Evolutionary conservation across 331 rosid species (phyloP).

Genomic region (Malus hybrid): DNA sequence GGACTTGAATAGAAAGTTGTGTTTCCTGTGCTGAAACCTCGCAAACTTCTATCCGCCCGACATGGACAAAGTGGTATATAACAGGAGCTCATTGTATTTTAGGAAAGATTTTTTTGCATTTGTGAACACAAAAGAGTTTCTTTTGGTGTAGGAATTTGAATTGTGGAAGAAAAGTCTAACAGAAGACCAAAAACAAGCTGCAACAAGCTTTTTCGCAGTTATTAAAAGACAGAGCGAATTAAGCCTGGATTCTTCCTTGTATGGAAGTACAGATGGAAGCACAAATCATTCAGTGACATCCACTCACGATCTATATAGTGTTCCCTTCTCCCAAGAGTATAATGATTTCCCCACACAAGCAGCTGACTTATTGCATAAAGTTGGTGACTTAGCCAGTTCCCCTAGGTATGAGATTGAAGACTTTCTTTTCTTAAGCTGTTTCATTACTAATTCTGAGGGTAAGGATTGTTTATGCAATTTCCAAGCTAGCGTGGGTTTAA

Average conservation of each 20-base stretch:
- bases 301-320: slow-evolving; percentile 42
- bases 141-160: slow-evolving; percentile 65
- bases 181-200: slow-evolving; percentile 50
- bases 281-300: slow-evolving; percentile 17
- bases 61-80: slow-evolving; percentile 79
- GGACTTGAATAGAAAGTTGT: slow-evolving; percentile 85
- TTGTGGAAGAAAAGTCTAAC: slow-evolving; percentile 64
- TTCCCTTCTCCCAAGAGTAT: slow-evolving; percentile 82
- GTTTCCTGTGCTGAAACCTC: slow-evolving; percentile 73
- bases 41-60: slow-evolving; percentile 97
- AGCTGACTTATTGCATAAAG: slow-evolving; percentile 74
- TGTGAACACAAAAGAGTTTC: slow-evolving; percentile 17
- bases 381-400: slow-evolving; percentile 57
- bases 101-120: slow-evolving; percentile 4
- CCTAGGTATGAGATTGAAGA: slow-evolving; percentile 39
- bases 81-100: slow-evolving; percentile 1
- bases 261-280: slow-evolving; percentile 8
- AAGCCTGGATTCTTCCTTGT: slow-evolving; percentile 36
- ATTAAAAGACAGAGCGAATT: slow-evolving; percentile 66
- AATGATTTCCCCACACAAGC: slow-evolving; percentile 56
- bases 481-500: not conserved
- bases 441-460: not conserved
- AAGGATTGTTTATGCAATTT: not conserved
- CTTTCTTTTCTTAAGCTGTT: not conserved
- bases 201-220: slow-evolving; percentile 70